Evolutionary conservation across 1,284 basidiomycete species (phyloP).

Genomic region (Stereum hirsutum): DNA sequence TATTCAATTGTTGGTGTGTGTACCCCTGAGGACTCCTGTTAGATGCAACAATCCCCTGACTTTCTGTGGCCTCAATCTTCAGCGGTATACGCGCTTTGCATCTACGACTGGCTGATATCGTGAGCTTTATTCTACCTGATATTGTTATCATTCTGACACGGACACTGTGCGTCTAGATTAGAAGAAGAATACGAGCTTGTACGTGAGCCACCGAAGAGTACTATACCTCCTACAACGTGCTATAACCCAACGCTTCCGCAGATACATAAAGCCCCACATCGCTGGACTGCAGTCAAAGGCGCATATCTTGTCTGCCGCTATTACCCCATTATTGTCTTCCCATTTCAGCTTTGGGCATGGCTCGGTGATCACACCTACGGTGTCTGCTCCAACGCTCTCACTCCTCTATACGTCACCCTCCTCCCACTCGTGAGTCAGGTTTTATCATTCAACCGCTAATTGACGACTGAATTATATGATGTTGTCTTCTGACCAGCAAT

Average conservation of each 20-base stretch:
- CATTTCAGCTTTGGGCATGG: constrained; percentile 16
- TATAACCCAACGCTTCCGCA: constrained; percentile 1
- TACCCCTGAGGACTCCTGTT: too few relatives aligned
- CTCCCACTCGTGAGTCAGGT: constrained; percentile 8
- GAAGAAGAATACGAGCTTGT: constrained; percentile 8
- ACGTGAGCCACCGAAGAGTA: background rate
- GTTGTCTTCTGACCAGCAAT: constrained; percentile 2
- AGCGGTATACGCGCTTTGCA: constrained; percentile 6
- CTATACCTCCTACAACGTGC: background rate
- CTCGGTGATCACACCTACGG: constrained; percentile 11
- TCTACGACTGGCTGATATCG: constrained; percentile 15
- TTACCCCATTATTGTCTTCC: constrained; percentile 16
- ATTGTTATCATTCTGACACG: background rate
- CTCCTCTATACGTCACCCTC: constrained; percentile 6
- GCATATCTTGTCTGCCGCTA: constrained; percentile 20
- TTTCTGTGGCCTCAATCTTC: too few relatives aligned
- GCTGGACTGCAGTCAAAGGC: constrained; percentile 17
- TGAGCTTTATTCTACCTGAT: constrained; percentile 5
- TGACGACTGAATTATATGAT: background rate
- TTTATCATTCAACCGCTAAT: background rate
- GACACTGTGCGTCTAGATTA: constrained; percentile 3
- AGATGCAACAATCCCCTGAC: too few relatives aligned
- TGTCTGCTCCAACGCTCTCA: constrained; percentile 9
- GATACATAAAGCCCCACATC: constrained; percentile 17
- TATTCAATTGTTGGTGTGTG: too few relatives aligned